Percentiles rank a stretch among this genome's conserved stretches.
Evolutionary conservation across 2,329 filamentous ascomycete species (phyloP).

Genomic region (Fusarium metavorans): DNA sequence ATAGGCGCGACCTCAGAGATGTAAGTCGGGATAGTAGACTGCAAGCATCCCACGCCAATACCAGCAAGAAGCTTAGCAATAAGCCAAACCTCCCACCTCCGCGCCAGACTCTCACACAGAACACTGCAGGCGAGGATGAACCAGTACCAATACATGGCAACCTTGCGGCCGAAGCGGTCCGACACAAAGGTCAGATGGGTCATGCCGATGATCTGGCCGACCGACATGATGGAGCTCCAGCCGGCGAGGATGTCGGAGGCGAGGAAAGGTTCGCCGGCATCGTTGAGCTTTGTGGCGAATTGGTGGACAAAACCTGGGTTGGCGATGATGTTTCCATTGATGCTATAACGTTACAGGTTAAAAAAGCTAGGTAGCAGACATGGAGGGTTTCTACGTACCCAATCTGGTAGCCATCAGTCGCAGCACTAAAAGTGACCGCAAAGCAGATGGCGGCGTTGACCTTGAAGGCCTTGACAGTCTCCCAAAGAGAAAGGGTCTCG

Average conservation of each 20-base stretch:
- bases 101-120: conserved; percentile 52
- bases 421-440: conserved; percentile 42
- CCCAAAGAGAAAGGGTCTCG: conserved; percentile 43
- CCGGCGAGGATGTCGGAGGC: conserved; percentile 50
- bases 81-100: conserved; percentile 55
- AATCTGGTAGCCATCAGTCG: conserved; percentile 46
- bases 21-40: conserved; percentile 56
- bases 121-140: conserved; percentile 50
- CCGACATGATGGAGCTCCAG: conserved; percentile 55
- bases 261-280: conserved; percentile 46
- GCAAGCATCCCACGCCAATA: conserved; percentile 57
- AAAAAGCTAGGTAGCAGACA: no score
- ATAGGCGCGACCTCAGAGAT: conserved; percentile 56
- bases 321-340: conserved; percentile 30
- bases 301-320: conserved; percentile 26
- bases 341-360: background rate
- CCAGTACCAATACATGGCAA: conserved; percentile 48
- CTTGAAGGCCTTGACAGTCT: conserved; percentile 45
- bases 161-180: conserved; percentile 48
- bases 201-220: conserved; percentile 56
- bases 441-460: conserved; percentile 42
- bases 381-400: conserved; percentile 27
- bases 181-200: conserved; percentile 44
- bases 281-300: conserved; percentile 23
- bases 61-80: conserved; percentile 50